Percentiles rank a stretch among this genome's conserved stretches.
phyloP scores from a whole-genome alignment of 164 flowering plant species.

The Magnolia sinica region DNA sequence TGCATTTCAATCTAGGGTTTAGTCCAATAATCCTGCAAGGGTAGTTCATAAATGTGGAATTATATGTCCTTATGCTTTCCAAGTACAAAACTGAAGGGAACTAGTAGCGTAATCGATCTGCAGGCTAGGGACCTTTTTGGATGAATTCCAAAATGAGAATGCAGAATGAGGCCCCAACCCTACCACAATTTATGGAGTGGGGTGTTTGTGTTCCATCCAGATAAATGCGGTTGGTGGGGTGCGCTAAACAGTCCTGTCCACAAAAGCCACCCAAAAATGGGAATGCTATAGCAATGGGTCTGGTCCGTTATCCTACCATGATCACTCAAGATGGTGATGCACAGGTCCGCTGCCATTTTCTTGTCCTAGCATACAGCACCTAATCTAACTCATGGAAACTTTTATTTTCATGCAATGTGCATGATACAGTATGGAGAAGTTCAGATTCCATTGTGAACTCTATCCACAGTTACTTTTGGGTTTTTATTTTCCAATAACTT shows the following conservation, averaged over 20 bases:
- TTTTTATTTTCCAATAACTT: too few species aligned
- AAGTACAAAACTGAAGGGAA: background rate
- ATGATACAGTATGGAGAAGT: background rate
- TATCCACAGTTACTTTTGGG: background rate
- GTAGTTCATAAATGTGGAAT: background rate
- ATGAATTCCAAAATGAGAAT: background rate
- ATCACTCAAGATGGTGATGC: background rate
- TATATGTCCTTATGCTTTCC: background rate
- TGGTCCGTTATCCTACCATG: too few species aligned
- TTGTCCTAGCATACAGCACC: background rate
- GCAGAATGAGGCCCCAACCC: background rate
- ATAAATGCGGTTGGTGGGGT: too few species aligned
- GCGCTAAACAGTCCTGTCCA: too few species aligned
- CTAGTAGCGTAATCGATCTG: background rate
- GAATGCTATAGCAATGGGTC: too few species aligned
- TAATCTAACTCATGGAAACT: background rate
- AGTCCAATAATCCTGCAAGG: background rate
- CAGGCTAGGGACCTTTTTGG: background rate
- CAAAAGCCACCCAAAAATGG: too few species aligned
- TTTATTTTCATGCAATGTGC: background rate
- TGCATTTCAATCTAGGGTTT: background rate
- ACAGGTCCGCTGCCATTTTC: background rate
- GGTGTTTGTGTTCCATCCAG: background rate
- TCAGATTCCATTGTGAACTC: background rate
- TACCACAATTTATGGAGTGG: background rate